phyloP scores from a whole-genome alignment of 495 filamentous ascomycete genomes.

The Penicillium cataractarum region DNA sequence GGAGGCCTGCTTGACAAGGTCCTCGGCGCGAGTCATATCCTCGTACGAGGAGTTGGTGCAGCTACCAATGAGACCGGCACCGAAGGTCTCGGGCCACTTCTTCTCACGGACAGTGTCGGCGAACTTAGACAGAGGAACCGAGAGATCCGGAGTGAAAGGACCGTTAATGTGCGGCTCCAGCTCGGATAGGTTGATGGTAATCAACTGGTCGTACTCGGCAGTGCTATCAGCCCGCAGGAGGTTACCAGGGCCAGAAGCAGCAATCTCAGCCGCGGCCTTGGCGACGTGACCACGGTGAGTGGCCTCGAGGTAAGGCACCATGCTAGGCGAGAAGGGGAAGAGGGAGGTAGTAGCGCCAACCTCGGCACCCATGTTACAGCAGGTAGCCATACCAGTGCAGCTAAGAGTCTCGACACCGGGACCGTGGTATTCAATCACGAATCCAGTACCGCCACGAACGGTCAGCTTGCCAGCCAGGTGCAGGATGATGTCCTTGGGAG shows the following conservation, averaged over 20 bases:
- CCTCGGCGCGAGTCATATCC: slow-evolving; percentile 94
- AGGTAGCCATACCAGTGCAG: slow-evolving; percentile 90
- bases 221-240: slow-evolving; percentile 74
- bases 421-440: slow-evolving; percentile 90
- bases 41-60: slow-evolving; percentile 99
- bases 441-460: slow-evolving; percentile 93
- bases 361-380: slow-evolving; percentile 92
- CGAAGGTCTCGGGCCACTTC: slow-evolving; percentile 87
- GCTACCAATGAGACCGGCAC: slow-evolving; percentile 91
- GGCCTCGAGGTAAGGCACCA: slow-evolving; percentile 76
- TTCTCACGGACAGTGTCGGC: slow-evolving; percentile 79
- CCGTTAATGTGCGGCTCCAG: slow-evolving; percentile 98
- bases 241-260: slow-evolving; percentile 51
- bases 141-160: slow-evolving; percentile 93
- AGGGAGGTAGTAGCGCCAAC: slow-evolving; percentile 95
- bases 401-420: slow-evolving; percentile 87
- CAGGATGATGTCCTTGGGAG: slow-evolving; percentile 94
- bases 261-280: slow-evolving; percentile 44
- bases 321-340: slow-evolving; percentile 77
- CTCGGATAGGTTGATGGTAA: slow-evolving; percentile 87
- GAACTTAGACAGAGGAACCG: slow-evolving; percentile 88
- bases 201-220: slow-evolving; percentile 85
- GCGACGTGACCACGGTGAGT: slow-evolving; percentile 80
- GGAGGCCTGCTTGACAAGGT: slow-evolving; percentile 85
- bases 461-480: slow-evolving; percentile 87